Percentiles rank a stretch among this genome's conserved stretches.
Conservation (phyloP, 805 yeast species). For the Zygosaccharomyces bisporus region DNA sequence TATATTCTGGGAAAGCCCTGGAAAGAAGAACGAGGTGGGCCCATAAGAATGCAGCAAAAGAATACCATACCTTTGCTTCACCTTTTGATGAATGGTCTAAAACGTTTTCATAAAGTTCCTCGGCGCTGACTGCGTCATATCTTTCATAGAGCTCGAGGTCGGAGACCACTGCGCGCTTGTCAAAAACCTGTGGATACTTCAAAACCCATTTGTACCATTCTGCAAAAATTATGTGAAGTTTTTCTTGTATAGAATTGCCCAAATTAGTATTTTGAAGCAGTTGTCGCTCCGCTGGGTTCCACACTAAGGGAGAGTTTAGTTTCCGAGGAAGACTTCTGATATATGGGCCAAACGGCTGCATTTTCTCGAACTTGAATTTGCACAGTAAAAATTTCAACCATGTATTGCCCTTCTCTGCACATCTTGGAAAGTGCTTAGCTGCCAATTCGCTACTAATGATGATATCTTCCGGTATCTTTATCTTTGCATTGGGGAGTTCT, state of each 20-base stretch:
- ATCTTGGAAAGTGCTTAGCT: conserved; percentile 22
- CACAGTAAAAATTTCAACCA: conserved; percentile 41
- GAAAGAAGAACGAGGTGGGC: conserved; percentile 66
- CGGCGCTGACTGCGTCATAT: conserved; percentile 15
- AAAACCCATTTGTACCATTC: conserved; percentile 52
- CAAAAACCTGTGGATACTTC: conserved; percentile 15
- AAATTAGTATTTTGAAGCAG: conserved; percentile 62
- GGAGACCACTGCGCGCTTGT: conserved; percentile 3
- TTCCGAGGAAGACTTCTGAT: conserved; percentile 47
- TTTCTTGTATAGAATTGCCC: conserved; percentile 50
- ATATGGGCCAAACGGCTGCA: conserved; percentile 41
- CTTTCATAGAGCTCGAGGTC: conserved; percentile 21
- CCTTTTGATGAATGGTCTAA: conserved; percentile 15
- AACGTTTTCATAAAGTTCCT: conserved; percentile 19
- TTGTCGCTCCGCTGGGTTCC: conserved; percentile 52
- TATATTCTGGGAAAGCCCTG: conserved; percentile 70
- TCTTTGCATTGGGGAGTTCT: conserved; percentile 26
- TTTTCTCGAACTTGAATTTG: conserved; percentile 39
- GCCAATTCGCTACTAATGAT: conserved; percentile 32
- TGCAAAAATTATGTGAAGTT: conserved; percentile 45
- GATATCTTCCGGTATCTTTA: conserved; percentile 32
- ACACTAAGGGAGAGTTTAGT: conserved; percentile 56
- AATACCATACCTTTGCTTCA: conserved; percentile 46
- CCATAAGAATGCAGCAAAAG: conserved; percentile 72
- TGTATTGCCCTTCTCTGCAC: conserved; percentile 29